Evolutionary conservation across 371 early-diverging fungal species (phyloP), one percentile per base, ranked within the genome.

Genomic region (Mucor mucedo): DNA sequence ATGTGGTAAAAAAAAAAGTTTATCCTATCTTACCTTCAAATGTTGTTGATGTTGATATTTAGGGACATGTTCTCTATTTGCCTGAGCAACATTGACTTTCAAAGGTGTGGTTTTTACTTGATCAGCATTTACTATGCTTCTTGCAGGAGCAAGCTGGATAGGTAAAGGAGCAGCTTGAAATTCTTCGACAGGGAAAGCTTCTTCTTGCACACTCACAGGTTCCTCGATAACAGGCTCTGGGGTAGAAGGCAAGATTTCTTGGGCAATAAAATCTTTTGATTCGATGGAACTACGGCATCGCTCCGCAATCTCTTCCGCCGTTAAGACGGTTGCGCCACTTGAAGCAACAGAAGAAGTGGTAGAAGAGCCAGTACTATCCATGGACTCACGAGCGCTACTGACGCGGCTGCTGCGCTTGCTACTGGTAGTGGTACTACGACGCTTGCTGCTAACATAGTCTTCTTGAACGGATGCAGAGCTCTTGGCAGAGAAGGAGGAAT

Each of bases 331-430:
- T 14, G 16, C 38, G 13, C 42, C 30, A 28, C 33, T 29, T n/a
- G 57, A 27, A 11, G 27, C 16, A 1, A 10, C 30, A 7, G 42
- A 7, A 7, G 42, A n/a, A 9, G 40, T 11, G 14, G 21, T 16
- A 35, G 53, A 53, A 7, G 2, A 33, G 2, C 41, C 11, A 33
- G 45, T n/a, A 8, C 32, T 57, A 28, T 33, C 33, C 3, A 42
- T 4, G 14, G n/a, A 11, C 2, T 75, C 8, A 75, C 70, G 66
- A 71, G 76, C 5, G 65, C 68, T 41, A 75, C 78, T 49, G 79
- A 58, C 53, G 58, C 68, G 21, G 21, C 21, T 21, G 21, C 1
- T 11, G 63, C 69, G 7, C 27, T 68, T 11, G 68, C 65, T 59
- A 39, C 59, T 59, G 29, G 66, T 10, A 61, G 66, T 56, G 21